These are phyloP conservation scores for Psilocybe sp. DNA, from an alignment of 768 basidiomycete species.

Conservation along the genomic window DNA sequence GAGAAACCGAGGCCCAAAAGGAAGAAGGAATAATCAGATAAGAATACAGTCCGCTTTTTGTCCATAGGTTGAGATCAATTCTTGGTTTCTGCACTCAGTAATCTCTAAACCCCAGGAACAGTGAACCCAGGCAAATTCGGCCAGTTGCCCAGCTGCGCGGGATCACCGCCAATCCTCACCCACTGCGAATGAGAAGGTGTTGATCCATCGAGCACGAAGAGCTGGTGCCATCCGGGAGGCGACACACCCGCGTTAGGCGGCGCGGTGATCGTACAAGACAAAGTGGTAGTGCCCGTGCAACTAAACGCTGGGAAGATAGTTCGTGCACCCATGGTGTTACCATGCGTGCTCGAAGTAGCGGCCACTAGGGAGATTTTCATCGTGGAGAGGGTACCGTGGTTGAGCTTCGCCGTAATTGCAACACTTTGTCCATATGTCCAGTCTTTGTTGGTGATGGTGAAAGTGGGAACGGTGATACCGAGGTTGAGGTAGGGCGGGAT, in stretches of 20 bases:
- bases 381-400: slow-evolving; percentile 37
- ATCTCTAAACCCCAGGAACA: slow-evolving; percentile 48
- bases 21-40: neutral
- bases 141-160: slow-evolving; percentile 68
- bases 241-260: slow-evolving; percentile 67
- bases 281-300: slow-evolving; percentile 53
- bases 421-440: slow-evolving; percentile 60
- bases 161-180: slow-evolving; percentile 81
- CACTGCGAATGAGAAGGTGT: slow-evolving; percentile 74
- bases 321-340: slow-evolving; percentile 72
- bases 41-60: neutral
- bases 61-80: neutral
- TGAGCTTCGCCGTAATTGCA: slow-evolving; percentile 45
- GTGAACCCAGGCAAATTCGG: slow-evolving; percentile 68
- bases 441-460: slow-evolving; percentile 55
- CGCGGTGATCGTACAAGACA: slow-evolving; percentile 65
- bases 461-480: slow-evolving; percentile 60
- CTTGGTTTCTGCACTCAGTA: neutral
- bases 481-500: slow-evolving; percentile 80
- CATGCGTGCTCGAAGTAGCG: slow-evolving; percentile 75
- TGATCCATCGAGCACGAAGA: slow-evolving; percentile 76
- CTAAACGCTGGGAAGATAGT: slow-evolving; percentile 73
- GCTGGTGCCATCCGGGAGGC: slow-evolving; percentile 75
- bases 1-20: neutral
- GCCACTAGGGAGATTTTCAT: slow-evolving; percentile 65